Conservation (phyloP, 2,329 filamentous ascomycete species). For the Trichophyton simii region DNA sequence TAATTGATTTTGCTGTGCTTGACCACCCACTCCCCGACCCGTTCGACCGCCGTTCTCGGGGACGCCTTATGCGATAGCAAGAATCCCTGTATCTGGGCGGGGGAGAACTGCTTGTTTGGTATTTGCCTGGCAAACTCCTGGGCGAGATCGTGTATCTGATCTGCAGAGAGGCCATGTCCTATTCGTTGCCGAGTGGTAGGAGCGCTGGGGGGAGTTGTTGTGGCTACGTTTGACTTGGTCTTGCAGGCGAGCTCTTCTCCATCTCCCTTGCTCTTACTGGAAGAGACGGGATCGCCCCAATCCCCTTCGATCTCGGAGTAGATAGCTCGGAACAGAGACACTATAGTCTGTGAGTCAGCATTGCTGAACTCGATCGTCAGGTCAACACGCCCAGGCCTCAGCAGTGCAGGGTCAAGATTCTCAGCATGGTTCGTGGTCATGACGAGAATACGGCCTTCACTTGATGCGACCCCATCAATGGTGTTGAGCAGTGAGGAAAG, state of each 20-base stretch:
- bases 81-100: conserved; percentile 26
- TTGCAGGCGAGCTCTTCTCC: neutral
- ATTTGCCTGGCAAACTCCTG: conserved; percentile 22
- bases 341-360: neutral
- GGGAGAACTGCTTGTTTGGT: conserved; percentile 25
- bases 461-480: conserved; percentile 56
- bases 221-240: neutral
- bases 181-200: neutral
- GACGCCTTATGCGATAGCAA: conserved; percentile 27
- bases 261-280: neutral
- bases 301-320: conserved; percentile 42
- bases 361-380: neutral
- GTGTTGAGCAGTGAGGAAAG: conserved; percentile 58
- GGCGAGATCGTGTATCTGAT: conserved; percentile 14
- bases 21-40: conserved; percentile 19
- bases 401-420: conserved; percentile 50
- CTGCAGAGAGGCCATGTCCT: neutral
- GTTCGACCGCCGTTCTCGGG: conserved; percentile 22
- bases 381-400: conserved; percentile 37
- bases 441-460: conserved; percentile 40
- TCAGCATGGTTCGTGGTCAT: conserved; percentile 54
- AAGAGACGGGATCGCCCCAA: neutral
- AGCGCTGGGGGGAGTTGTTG: neutral
- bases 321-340: conserved; percentile 41
- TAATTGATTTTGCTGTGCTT: neutral